These are phyloP conservation scores for Penicillium macrosclerotiorum DNA, from an alignment of 495 filamentous ascomycete genomes.

Conservation along the genomic window DNA sequence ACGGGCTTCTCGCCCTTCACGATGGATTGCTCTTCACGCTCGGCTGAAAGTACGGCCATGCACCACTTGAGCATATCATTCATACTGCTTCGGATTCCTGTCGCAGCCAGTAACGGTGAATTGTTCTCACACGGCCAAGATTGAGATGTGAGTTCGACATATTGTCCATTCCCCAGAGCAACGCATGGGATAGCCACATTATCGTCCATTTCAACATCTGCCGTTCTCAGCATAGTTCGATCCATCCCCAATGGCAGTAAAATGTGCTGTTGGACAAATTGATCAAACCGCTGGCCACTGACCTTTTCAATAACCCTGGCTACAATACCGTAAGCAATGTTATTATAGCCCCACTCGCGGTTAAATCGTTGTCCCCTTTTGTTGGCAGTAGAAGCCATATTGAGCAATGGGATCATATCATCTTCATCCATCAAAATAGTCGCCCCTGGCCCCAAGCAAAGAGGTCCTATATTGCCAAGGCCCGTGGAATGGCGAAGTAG, in stretches of 20 bases:
- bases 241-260: conserved; percentile 38
- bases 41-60: conserved; percentile 10
- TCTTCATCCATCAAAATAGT: conserved; percentile 8
- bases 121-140: conserved; percentile 13
- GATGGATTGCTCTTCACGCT: neutral
- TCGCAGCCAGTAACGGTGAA: conserved; percentile 9
- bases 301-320: conserved; percentile 41
- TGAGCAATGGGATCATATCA: conserved; percentile 25
- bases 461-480: conserved; percentile 27
- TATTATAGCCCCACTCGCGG: conserved; percentile 40
- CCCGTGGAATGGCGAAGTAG: conserved; percentile 46
- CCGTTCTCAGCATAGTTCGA: conserved; percentile 3
- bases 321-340: conserved; percentile 41
- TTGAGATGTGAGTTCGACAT: neutral
- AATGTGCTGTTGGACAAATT: conserved; percentile 39
- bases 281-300: conserved; percentile 35
- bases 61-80: conserved; percentile 21
- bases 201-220: conserved; percentile 4
- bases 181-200: conserved; percentile 11
- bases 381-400: conserved; percentile 26
- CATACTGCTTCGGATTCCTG: conserved; percentile 15
- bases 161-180: conserved; percentile 4
- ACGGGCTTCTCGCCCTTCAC: neutral
- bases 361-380: conserved; percentile 22
- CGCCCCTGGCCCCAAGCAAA: conserved; percentile 15